Percentiles rank a stretch among this genome's conserved stretches.
Conservation (phyloP, 2,329 filamentous ascomycete species). For the Phaeomoniella chlamydospora region DNA sequence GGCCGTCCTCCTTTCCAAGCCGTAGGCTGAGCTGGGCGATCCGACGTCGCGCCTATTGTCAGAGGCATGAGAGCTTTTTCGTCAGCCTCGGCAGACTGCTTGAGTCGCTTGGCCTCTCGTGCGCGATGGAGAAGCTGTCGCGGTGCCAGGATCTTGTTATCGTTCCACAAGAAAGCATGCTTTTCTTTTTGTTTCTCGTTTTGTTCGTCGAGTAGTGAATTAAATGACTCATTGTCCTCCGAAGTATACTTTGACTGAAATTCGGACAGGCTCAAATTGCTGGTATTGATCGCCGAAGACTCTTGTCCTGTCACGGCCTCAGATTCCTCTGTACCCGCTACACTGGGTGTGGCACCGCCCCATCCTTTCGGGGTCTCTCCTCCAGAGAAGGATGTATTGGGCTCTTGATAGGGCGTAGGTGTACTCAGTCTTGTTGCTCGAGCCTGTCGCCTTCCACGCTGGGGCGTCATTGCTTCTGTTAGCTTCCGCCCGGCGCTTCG, state of each 20-base stretch:
- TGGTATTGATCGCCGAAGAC: conserved; percentile 43
- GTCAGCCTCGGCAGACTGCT: conserved; percentile 43
- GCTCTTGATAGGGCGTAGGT: not conserved
- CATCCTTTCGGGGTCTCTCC: conserved; percentile 51
- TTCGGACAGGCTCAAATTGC: conserved; percentile 63
- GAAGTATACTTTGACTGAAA: conserved; percentile 93
- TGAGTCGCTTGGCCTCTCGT: conserved; percentile 47
- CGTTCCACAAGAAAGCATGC: conserved; percentile 76
- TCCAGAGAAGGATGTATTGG: conserved; percentile 9
- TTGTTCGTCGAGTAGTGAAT: conserved; percentile 77
- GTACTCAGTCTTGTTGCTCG: conserved; percentile 9
- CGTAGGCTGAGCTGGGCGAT: conserved; percentile 63
- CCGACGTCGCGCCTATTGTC: conserved; percentile 43
- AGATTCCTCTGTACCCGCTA: conserved; percentile 19
- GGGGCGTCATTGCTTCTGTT: conserved; percentile 67
- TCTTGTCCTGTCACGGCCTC: conserved; percentile 21
- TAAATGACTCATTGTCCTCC: conserved; percentile 96
- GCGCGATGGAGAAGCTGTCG: conserved; percentile 42
- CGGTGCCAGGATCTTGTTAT: conserved; percentile 63
- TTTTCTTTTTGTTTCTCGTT: conserved; percentile 74
- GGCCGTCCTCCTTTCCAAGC: conserved; percentile 56
- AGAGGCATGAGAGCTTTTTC: conserved; percentile 44
- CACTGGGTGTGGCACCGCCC: conserved; percentile 57
- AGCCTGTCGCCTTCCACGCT: conserved; percentile 23
- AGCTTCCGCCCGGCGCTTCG: conserved; percentile 60